phyloP scores from a whole-genome alignment of 148 eudicot genomes.

The Mesembryanthemum crystallinum region DNA sequence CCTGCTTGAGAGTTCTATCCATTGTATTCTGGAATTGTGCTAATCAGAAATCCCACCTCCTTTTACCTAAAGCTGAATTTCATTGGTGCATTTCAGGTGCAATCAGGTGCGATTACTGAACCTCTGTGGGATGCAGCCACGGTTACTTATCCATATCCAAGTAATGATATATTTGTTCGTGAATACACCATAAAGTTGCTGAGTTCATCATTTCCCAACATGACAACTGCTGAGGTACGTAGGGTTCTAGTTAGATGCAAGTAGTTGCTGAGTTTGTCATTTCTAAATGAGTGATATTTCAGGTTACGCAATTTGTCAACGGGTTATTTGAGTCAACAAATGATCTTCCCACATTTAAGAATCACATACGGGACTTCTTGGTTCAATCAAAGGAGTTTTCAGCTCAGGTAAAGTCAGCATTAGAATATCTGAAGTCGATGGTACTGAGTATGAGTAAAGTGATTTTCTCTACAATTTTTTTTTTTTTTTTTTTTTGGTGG shows the following conservation, averaged over 20 bases:
- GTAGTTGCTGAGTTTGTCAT: neutral
- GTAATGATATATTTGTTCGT: slow-evolving; percentile 68
- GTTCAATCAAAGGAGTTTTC: slow-evolving; percentile 97
- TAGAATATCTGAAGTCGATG: neutral
- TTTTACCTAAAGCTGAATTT: neutral
- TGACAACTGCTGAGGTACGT: slow-evolving; percentile 78
- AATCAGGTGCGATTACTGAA: slow-evolving; percentile 75
- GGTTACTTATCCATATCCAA: slow-evolving; percentile 72
- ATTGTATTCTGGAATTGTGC: no score
- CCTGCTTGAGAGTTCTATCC: neutral
- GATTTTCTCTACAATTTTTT: no score
- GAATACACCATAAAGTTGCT: slow-evolving; percentile 91
- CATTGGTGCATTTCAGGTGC: slow-evolving; percentile 47
- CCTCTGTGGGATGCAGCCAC: slow-evolving; percentile 90
- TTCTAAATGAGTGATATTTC: slow-evolving; percentile 16
- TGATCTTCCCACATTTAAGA: slow-evolving; percentile 78
- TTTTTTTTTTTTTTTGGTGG: neutral
- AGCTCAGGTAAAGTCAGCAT: slow-evolving; percentile 62
- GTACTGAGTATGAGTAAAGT: no score
- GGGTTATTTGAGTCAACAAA: slow-evolving; percentile 76
- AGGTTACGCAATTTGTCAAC: slow-evolving; percentile 90
- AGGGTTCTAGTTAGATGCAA: no score
- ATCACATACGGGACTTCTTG: slow-evolving; percentile 92
- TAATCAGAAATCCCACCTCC: no score
- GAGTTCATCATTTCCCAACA: slow-evolving; percentile 88